Conservation (phyloP, 257 asterid genomes). For the Avicennia marina region DNA sequence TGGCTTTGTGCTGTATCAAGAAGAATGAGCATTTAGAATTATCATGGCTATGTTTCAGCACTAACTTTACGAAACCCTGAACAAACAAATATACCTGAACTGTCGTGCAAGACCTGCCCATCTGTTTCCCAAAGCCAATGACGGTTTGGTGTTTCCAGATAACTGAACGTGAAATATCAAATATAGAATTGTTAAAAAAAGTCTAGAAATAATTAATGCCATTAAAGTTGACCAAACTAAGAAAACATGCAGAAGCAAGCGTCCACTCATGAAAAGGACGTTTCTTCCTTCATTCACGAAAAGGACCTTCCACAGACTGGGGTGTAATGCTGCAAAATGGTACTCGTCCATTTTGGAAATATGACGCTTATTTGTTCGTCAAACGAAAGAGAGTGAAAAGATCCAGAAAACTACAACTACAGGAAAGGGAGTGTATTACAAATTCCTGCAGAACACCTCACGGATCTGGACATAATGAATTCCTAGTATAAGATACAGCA, state of each 20-base stretch:
- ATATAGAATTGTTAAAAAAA: not conserved
- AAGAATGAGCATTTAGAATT: not conserved
- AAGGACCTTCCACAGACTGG: too few species aligned
- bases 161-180: conserved; percentile 31
- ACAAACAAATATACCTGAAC: conserved; percentile 39
- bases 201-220: not conserved
- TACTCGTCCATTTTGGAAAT: too few species aligned
- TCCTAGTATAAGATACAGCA: too few species aligned
- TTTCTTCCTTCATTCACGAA: too few species aligned
- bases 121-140: conserved; percentile 46
- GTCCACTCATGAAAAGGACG: too few species aligned
- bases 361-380: too few species aligned
- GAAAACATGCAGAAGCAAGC: too few species aligned
- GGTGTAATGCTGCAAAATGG: too few species aligned
- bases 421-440: not conserved
- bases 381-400: not conserved
- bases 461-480: too few species aligned
- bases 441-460: too few species aligned
- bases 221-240: not conserved
- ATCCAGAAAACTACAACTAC: not conserved
- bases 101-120: conserved; percentile 52
- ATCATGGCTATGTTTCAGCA: not conserved
- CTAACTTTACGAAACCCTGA: not conserved
- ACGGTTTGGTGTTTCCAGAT: conserved; percentile 42
- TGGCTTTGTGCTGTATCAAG: conserved; percentile 50